Base-by-base conservation (phyloP, 306 rosid species). In the Pachyrhizus erosus region DNA sequence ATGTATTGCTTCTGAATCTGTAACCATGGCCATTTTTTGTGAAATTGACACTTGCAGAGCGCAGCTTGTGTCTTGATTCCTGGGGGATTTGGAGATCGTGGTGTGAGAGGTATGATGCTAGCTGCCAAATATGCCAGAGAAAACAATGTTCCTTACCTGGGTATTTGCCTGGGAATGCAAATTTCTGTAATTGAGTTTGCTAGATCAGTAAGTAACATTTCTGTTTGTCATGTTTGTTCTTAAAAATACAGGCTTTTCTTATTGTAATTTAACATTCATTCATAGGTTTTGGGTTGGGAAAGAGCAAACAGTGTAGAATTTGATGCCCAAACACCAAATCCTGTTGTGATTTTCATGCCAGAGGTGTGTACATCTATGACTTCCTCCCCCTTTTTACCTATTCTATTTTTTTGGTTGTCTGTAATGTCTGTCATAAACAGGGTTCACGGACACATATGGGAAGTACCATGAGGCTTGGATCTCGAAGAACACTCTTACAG, bases 61-160 rank as follows among this genome's bases (percentile, higher is more conserved):
- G 99, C 99, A 43, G 91, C 93, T 37, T 96, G 99, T 64, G 93
- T 96, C 77, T 84, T 96, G 91, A 97, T 96, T 89, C 99, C 99
- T 18, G 99, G 99, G 80, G 99, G 99, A 76, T 96, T 96, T 91
- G 99, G 99, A 80, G 98, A 96, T 86, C 99, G 99, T 72, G 97
- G 99, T 23, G 98, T 96, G 77, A 85, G 77, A 73, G 99, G 99
- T 54, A 96, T 96, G 99, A 88, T 96, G 77, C 90, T 93, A 78
- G 99, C 99, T 82, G 98, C 99, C 54, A 90, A 96, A 79, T 96
- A 96, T 89, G 98, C 99, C 75, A 90, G 99, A 86, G 97, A 96
- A 86, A 93, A 93, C 90, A 91, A 88, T 70, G 89, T 96, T 89
- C 99, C 99, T 62, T 96, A 91, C 87, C 90, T 96, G 45, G 99